phyloP scores from a whole-genome alignment of 805 yeast species.

The Schizosaccharomyces japonicus region DNA sequence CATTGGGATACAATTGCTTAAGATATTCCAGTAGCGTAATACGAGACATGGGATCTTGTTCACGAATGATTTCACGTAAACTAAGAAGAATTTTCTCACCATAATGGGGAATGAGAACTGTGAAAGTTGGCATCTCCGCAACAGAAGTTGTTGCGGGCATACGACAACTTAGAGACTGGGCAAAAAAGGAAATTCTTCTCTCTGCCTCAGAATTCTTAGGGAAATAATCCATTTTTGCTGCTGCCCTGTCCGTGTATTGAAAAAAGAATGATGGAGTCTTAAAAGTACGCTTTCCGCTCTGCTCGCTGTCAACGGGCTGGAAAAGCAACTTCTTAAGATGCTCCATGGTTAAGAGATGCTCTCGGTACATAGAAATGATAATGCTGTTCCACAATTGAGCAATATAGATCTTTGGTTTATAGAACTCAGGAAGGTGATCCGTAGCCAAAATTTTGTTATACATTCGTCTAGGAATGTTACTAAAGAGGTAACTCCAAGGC shows the following conservation, averaged over 20 bases:
- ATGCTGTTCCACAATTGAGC: constrained; percentile 98
- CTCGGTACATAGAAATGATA: constrained; percentile 98
- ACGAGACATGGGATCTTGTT: constrained; percentile 88
- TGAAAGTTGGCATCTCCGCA: constrained; percentile 97
- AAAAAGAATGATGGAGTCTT: constrained; percentile 98
- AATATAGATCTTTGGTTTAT: constrained; percentile 91
- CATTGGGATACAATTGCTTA: constrained; percentile 85
- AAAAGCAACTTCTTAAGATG: constrained; percentile 91
- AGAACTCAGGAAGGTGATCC: constrained; percentile 95
- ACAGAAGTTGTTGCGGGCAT: constrained; percentile 97
- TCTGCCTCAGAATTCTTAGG: constrained; percentile 95
- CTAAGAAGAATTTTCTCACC: constrained; percentile 81
- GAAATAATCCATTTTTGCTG: constrained; percentile 61
- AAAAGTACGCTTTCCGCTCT: constrained; percentile 88
- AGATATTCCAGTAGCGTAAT: constrained; percentile 81
- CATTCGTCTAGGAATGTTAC: constrained; percentile 94
- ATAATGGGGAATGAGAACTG: constrained; percentile 90
- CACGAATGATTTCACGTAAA: constrained; percentile 82
- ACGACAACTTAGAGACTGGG: constrained; percentile 94
- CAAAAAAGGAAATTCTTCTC: constrained; percentile 97
- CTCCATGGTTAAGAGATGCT: constrained; percentile 89
- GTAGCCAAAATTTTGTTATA: constrained; percentile 94
- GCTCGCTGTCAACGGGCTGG: constrained; percentile 80
- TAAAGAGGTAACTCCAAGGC: constrained; percentile 97
- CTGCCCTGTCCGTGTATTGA: constrained; percentile 81